A percentile compares a stretch with the other conserved stretches of the same genome.
Evolutionary conservation across 192 early-diverging fungal species (phyloP).

Genomic region (Coemansia sp.): DNA sequence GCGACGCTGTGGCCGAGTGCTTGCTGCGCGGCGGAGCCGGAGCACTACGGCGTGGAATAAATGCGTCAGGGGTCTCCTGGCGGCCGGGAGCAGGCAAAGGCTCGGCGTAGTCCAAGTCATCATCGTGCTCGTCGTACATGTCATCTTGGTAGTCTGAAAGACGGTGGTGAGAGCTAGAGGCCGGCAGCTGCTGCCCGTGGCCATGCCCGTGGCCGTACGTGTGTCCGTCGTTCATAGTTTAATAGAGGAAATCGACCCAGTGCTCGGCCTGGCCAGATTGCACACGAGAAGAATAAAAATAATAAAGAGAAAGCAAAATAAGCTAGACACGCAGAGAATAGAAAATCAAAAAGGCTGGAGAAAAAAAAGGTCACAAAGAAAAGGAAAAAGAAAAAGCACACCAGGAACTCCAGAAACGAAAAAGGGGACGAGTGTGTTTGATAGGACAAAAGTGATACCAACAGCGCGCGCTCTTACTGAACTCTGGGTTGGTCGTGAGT

Average conservation of each 20-base stretch:
- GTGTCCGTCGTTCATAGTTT: conserved; percentile 50
- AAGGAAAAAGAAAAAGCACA: not conserved
- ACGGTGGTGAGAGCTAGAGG: conserved; percentile 14
- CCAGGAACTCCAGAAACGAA: conserved; percentile 8
- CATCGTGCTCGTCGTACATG: conserved; percentile 44
- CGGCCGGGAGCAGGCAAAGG: conserved; percentile 7
- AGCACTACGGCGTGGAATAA: conserved; percentile 56
- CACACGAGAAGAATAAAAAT: conserved; percentile 13
- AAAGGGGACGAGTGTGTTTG: conserved; percentile 8
- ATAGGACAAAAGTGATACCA: not conserved
- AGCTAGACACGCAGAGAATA: conserved; percentile 2
- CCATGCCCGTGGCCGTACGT: conserved; percentile 11
- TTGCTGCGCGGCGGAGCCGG: conserved; percentile 47
- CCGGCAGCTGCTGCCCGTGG: conserved; percentile 23
- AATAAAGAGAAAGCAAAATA: conserved; percentile 22
- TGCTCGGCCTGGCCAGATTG: conserved; percentile 8
- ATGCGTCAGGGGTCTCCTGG: conserved; percentile 37
- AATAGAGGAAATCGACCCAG: conserved; percentile 14
- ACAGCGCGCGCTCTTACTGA: conserved; percentile 4
- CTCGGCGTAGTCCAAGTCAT: conserved; percentile 39
- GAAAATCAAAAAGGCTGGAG: conserved; percentile 3
- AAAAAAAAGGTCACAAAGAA: conserved; percentile 12
- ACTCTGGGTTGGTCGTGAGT: not conserved
- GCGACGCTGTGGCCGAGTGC: conserved; percentile 28
- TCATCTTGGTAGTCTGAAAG: conserved; percentile 31